A percentile compares a stretch with the other conserved stretches of the same genome.
phyloP scores from a whole-genome alignment of 345 rosid species.

The Brassica incana region DNA sequence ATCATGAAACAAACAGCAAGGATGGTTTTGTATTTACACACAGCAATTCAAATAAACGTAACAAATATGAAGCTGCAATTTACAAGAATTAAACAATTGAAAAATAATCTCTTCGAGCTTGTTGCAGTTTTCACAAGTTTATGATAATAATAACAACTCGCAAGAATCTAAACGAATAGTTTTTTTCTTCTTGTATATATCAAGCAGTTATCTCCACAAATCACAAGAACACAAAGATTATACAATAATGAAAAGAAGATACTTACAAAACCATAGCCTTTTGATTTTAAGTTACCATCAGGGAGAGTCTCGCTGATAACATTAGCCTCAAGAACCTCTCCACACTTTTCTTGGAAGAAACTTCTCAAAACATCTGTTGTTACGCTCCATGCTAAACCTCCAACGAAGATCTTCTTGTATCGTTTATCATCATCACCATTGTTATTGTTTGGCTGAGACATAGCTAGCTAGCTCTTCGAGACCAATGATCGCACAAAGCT shows the following conservation, averaged over 20 bases:
- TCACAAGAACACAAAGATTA: not conserved
- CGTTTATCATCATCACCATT: not conserved
- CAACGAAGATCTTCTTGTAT: conserved; percentile 16
- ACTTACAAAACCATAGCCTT: conserved; percentile 37
- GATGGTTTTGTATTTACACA: not conserved
- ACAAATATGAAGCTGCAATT: not conserved
- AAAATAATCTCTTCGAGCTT: not conserved
- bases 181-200: not conserved
- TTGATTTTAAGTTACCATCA: not conserved
- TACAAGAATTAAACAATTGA: not conserved
- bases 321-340: conserved; percentile 25
- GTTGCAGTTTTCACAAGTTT: not conserved
- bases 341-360: not conserved
- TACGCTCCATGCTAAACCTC: conserved; percentile 14
- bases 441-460: not conserved
- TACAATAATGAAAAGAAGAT: not conserved
- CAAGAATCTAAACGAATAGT: not conserved
- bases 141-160: not conserved
- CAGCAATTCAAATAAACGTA: not conserved
- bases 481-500: not conserved
- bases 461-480: not conserved
- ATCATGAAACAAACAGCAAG: not conserved
- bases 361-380: not conserved
- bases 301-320: not conserved
- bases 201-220: not conserved